These are phyloP conservation scores for Thelonectria blattea DNA, from an alignment of 2,329 filamentous ascomycete genomes.

Conservation along the genomic window DNA sequence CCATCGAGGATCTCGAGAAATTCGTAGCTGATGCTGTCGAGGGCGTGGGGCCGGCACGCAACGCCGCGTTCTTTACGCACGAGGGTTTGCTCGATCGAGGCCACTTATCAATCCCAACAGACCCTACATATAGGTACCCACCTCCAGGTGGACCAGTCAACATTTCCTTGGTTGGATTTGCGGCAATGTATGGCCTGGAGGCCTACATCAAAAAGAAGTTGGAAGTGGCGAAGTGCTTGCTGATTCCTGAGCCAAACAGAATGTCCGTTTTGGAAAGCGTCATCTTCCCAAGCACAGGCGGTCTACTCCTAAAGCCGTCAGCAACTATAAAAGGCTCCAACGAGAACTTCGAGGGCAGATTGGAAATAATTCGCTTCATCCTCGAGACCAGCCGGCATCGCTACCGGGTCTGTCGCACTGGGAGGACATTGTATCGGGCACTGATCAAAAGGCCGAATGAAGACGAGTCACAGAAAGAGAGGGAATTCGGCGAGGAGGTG, in stretches of 20 bases:
- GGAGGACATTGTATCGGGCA: neutral
- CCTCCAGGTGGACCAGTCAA: too few species aligned
- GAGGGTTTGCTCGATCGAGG: too few species aligned
- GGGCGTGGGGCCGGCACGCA: too few species aligned
- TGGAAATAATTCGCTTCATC: neutral
- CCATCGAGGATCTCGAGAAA: neutral
- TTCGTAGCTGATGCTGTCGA: too few species aligned
- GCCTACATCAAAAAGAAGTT: neutral
- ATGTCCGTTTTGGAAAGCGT: neutral
- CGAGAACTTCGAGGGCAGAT: neutral
- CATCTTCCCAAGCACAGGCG: too few species aligned
- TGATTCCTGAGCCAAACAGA: neutral
- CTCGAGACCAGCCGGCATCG: neutral
- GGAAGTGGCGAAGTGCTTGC: neutral
- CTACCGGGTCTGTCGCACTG: neutral
- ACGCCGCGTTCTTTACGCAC: too few species aligned
- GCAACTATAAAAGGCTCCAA: too few species aligned
- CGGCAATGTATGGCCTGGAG: neutral
- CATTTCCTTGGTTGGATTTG: neutral
- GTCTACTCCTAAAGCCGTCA: too few species aligned
- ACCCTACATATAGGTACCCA: too few species aligned
- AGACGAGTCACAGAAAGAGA: too few species aligned
- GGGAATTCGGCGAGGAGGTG: too few species aligned
- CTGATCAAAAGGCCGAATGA: neutral
- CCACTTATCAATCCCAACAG: too few species aligned